Percentiles rank a stretch among this genome's conserved stretches.
These are phyloP conservation scores for Chlorella variabilis DNA, from an alignment of 163 green algal species.

Conservation along the genomic window DNA sequence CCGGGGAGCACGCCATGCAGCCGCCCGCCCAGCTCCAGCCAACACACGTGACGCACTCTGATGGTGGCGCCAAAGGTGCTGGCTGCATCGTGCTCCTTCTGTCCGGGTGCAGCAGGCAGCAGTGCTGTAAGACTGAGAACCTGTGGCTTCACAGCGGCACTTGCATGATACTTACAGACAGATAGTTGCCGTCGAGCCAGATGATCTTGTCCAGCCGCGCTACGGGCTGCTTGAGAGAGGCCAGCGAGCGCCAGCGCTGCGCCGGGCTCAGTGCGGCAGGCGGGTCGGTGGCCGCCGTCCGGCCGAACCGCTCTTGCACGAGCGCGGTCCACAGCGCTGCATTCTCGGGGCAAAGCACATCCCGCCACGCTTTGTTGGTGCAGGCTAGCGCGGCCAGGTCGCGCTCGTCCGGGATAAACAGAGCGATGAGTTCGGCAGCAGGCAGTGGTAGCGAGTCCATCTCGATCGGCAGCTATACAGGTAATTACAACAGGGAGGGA, in stretches of 20 bases:
- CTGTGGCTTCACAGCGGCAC: no score
- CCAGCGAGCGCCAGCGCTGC: background rate
- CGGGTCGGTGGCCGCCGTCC: background rate
- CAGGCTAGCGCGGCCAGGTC: background rate
- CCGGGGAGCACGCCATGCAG: constrained; percentile 3
- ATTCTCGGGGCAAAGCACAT: background rate
- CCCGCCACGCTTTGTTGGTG: background rate
- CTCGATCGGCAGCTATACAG: no score
- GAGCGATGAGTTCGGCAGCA: no score
- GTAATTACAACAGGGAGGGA: no score
- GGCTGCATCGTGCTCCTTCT: background rate
- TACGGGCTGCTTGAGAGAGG: background rate
- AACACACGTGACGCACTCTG: background rate
- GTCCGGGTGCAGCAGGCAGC: background rate
- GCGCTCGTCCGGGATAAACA: background rate
- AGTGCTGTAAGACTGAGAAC: no score
- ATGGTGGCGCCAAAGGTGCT: background rate
- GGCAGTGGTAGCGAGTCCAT: no score
- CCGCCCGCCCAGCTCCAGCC: constrained; percentile 13
- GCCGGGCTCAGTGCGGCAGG: background rate
- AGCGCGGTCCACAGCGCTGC: background rate
- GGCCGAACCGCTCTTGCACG: background rate
- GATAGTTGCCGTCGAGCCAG: background rate
- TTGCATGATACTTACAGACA: background rate
- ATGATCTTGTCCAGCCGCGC: background rate